Base-by-base conservation (phyloP, 2,329 filamentous ascomycete genomes). In the Exophiala alcalophila region DNA sequence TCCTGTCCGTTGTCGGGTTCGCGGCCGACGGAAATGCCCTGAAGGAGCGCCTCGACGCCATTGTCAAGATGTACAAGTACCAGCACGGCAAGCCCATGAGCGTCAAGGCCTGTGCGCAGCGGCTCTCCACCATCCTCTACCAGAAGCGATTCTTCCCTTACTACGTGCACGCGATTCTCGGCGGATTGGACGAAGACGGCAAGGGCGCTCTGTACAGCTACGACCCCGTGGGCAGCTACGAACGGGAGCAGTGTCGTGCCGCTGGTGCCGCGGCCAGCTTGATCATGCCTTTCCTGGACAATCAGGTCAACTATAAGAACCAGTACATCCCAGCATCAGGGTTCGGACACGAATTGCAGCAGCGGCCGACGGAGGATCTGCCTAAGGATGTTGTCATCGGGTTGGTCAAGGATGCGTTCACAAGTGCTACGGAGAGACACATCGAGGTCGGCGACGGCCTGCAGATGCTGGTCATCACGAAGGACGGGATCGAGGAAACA, bases 291-390 rank as follows among this genome's bases (percentile, higher is more conserved):
- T 98, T 98, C 76, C 71, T 98, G 61, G 92, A 98, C 68, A 98
- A 98, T 67, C 94, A 98, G 71, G 92, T 98, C 73, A 97, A 97
- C 73, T 91, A 91, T 76, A 98, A 96, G 79, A 98, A 98, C 67
- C 91, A 96, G 73, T 94, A 95, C 65, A 76, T 92, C 42, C 89
- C 91, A 8, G 86, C 84, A 32, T 91, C 86, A 58, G 89, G 88
- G 44, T 77, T 79, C 48, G 91, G 91, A 29, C 86, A 95, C 67
- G 83, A 82, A 40, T 71, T 96, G 58, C 71, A 85, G 71, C 78
- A 84, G 67, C 66, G 64, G 49, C 63, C 63, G 49, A 64, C 74
- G 18, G 73, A 81, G 60, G 85, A 86, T 37, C 70, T 97, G 61
- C 44, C 51, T 4, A 40, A 51, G 40, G 70, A 77, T 40, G 81